Base-by-base conservation (phyloP, 2,329 filamentous ascomycete species). In the Zymoseptoria ardabiliae region DNA sequence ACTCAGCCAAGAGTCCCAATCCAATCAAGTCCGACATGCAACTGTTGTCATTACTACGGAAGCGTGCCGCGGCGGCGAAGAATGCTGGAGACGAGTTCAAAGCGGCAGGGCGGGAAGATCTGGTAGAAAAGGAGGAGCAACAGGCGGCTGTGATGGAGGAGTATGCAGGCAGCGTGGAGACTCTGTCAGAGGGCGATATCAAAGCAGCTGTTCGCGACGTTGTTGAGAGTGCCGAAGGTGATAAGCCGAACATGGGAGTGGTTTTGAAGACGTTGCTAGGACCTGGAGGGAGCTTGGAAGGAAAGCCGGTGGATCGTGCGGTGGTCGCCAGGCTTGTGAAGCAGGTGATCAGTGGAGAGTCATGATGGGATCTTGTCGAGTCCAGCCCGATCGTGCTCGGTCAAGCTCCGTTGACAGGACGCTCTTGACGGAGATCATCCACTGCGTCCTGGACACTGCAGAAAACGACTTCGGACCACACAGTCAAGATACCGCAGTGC, bases 21-120 rank as follows among this genome's bases (percentile, higher is more conserved):
- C 89, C 89, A n/a, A 83, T 92, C 69, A 78, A 77, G 57, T 89
- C 84, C 21, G 88, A 93, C 72, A 80, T 82, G 63, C 83, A 88
- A 69, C 79, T 93, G 58, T 82, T 91, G 25, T 76, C 79, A 7
- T 77, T 92, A 54, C 80, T 94, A 58, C 81, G 83, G 63, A 87
- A 86, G 74, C 82, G 85, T 55, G 81, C 82, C 21, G 80, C 81
- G 50, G 77, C 81, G 1, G 79, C 81, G 3, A 76, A 81, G 54
- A 82, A 85, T 19, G 84, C 89, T 1, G 79, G 79, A 17, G 77
- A 78, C 41, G 86, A 91, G 70, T 90, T 89, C 72, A 77, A 79
- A 58, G 75, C 73, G 1, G 88, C 85, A 0, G 83, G 83, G 3
- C 79, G 90, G 48, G 75, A 81, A 22, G 90, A 93, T 71, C 75